Evolutionary conservation across 139 green algal species (phyloP).

Genomic region (Chlorokybus atmophyticus): DNA sequence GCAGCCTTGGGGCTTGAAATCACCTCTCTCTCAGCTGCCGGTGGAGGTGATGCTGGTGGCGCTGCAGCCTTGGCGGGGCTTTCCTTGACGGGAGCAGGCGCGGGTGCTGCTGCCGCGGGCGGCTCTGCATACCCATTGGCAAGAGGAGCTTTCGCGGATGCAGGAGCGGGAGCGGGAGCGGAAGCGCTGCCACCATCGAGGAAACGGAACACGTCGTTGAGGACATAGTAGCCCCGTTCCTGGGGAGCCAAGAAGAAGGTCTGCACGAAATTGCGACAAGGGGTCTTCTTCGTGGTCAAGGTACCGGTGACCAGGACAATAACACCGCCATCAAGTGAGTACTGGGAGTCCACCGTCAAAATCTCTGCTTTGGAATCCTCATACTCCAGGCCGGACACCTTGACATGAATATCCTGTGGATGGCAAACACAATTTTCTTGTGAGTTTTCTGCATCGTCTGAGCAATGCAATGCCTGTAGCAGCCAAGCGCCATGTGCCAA

Average conservation of each 20-base stretch:
- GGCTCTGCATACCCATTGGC: too few species aligned
- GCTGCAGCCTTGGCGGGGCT: too few species aligned
- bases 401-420: constrained; percentile 60
- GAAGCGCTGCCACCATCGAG: too few species aligned
- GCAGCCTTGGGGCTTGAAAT: too few species aligned
- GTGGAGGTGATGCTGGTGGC: too few species aligned
- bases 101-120: too few species aligned
- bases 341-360: constrained; percentile 61
- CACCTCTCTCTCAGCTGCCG: too few species aligned
- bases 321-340: constrained; percentile 51
- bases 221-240: constrained; percentile 76
- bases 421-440: constrained; percentile 4
- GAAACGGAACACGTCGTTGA: constrained; percentile 79
- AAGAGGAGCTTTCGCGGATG: too few species aligned
- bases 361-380: constrained; percentile 45
- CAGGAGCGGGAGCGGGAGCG: too few species aligned
- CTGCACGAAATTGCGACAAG: constrained; percentile 52
- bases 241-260: constrained; percentile 81
- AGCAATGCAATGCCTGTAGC: background rate
- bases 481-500: constrained; percentile 4
- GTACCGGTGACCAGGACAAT: constrained; percentile 60
- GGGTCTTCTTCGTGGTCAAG: constrained; percentile 28
- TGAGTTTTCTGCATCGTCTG: too few species aligned
- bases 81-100: too few species aligned
- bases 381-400: constrained; percentile 45